Base-by-base conservation (phyloP, 495 filamentous ascomycete species). In the Gamarada debralockiae region DNA sequence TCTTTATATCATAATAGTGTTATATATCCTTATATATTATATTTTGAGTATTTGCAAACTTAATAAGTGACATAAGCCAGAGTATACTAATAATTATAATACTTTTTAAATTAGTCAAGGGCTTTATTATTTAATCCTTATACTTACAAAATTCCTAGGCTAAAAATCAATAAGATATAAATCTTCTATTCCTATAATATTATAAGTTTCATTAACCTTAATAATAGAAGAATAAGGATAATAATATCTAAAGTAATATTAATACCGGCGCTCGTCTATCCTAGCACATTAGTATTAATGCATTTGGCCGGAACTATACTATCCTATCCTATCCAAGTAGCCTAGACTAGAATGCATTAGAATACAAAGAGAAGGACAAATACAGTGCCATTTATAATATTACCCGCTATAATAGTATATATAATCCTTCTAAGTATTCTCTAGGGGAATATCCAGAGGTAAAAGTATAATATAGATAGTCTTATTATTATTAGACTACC, bases 191-290 rank as follows among this genome's bases (percentile, higher is more conserved):
- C 62, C 25, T 52, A 55, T 12, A 70, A 67, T 43, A 77, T 70
- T 1, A 72, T 70, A 13, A 76, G 57, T 0, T 59, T 60, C 64
- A 68, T 70, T 20, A 81, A 62, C 8, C 66, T 66, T 9, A 74
- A 75, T 38, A 83, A 65, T 0, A 80, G 80, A 39, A 82, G 71
- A 0, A 77, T 24, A 36, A 77, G 73, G 42, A 78, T 62, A 22
- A 70, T 64, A 25, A 78, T 44, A 57, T 82, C 79, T 33, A 73
- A 75, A 23, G 72, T 41, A 39, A 82, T 77, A 63, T 79, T 81
- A 21, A 76, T 69, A 0, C 67, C 67, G 3, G 72, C 70, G 60
- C 76, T 80, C 50, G 69, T 61, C 61, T 73, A 78, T 65, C 75
- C 77, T 22, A 75, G 63, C 0, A 66, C 68, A 20, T 68, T 61